Evolutionary conservation across 345 rosid species (phyloP).

Genomic region (Orychophragmus violaceus): DNA sequence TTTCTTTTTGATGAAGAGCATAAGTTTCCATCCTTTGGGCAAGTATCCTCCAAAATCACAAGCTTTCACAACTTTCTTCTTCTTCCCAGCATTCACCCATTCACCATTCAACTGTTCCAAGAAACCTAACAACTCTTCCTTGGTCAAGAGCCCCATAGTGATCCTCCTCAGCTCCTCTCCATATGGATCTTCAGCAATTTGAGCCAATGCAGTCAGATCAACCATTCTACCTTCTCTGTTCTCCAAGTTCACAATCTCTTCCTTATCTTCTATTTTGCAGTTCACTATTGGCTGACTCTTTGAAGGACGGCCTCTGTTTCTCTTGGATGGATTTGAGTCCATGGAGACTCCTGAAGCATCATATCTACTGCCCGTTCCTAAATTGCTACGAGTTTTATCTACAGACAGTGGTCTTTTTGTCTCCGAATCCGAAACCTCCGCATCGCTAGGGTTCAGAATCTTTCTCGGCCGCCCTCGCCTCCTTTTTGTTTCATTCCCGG

Average conservation of each 20-base stretch:
- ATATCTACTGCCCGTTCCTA: conserved; percentile 1
- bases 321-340: conserved; percentile 28
- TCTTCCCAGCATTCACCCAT: conserved; percentile 61
- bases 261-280: not conserved
- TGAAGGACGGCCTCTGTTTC: conserved; percentile 69
- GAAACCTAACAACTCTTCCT: conserved; percentile 46
- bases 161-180: conserved; percentile 55
- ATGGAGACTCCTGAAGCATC: conserved; percentile 8
- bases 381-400: conserved; percentile 1
- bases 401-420: not conserved
- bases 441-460: conserved; percentile 26
- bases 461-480: conserved; percentile 65
- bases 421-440: conserved; percentile 10
- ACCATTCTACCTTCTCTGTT: conserved; percentile 30
- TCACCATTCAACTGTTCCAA: conserved; percentile 51
- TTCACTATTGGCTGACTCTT: conserved; percentile 18
- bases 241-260: conserved; percentile 17
- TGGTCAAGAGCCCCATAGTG: conserved; percentile 41
- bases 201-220: conserved; percentile 29
- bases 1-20: conserved; percentile 51
- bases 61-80: conserved; percentile 58
- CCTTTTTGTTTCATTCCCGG: conserved; percentile 33
- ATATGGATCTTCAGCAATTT: conserved; percentile 35
- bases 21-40: conserved; percentile 67
- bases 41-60: conserved; percentile 42